Evolutionary conservation across 331 rosid species (phyloP), one percentile per base, ranked within the genome.

Genomic region (Stylosanthes scabra): DNA sequence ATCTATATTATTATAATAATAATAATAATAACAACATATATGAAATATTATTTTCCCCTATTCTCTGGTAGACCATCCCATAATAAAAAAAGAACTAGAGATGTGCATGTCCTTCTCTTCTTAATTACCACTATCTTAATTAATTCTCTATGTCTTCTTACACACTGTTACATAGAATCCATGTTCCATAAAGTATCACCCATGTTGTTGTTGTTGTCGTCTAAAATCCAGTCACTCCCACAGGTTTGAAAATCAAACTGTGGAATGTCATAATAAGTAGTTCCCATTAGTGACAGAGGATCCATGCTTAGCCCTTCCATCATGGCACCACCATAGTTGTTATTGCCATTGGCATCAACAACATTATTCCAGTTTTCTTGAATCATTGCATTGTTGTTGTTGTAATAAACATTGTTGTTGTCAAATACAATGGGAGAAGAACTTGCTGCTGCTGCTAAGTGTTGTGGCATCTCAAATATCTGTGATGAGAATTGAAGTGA

Each of bases 111-210:
- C 27, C 70, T 52, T 66, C 60, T 52, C 31, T 37, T 54, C 66
- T n/a, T 44, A 27, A 34, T 34, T 34, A 3, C 39, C 6, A 0
- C 39, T 34, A 34, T 34, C 39, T 34, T 20, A 20, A 20, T 34
- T 20, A 20, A 20, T 20, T 20, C 25, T 20, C 25, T 20, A 20
- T 72, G 67, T 56, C 72, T 49, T 56, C 72, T 49, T 34, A 34
- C 39, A 76, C 42, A 55, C 68, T 72, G 58, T 83, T 80, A 86
- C 78, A 82, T 73, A 65, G 83, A 73, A 63, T 83, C 87, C 91
- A 90, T 73, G 85, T 88, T 83, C 98, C 97, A 93, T 28, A 90
- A 80, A 67, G 75, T 55, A 34, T 87, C 90, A 46, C 66, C 83
- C 85, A 80, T 73, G 81, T 75, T 34, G 39, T 34, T 34, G 39